phyloP scores from a whole-genome alignment of 257 asterid genomes.

The Ligustrum vulgare region DNA sequence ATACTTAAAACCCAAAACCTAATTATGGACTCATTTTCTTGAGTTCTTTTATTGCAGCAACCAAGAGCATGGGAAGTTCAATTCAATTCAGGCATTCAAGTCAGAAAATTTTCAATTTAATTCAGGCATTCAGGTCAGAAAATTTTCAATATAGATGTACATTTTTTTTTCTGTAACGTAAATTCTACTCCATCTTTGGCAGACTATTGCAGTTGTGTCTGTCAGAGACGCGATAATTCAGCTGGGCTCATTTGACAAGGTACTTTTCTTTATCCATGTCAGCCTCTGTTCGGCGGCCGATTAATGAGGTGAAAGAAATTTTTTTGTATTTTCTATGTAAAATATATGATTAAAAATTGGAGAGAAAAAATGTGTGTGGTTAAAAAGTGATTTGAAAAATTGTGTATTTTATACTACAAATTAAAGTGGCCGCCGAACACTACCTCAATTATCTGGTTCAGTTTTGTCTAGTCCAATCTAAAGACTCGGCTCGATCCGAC shows the following conservation, averaged over 20 bases:
- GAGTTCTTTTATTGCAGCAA: conserved; percentile 40
- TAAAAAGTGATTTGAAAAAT: too few relatives aligned
- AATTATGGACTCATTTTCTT: conserved; percentile 6
- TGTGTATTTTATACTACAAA: too few relatives aligned
- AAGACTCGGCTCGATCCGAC: too few relatives aligned
- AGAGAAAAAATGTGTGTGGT: too few relatives aligned
- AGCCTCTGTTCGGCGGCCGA: too few relatives aligned
- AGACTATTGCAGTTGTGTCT: conserved; percentile 75
- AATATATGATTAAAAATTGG: too few relatives aligned
- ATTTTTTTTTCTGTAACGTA: conserved; percentile 7
- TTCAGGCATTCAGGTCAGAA: conserved; percentile 78
- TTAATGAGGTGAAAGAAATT: too few relatives aligned
- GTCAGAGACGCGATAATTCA: conserved; percentile 80
- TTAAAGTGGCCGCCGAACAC: too few relatives aligned
- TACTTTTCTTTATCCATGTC: conserved; percentile 5
- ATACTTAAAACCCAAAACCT: not conserved
- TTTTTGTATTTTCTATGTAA: too few relatives aligned
- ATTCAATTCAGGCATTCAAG: conserved; percentile 88
- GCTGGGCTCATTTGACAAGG: conserved; percentile 82
- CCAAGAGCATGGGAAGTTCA: conserved; percentile 90
- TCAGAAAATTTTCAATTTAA: conserved; percentile 22
- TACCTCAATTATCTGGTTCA: too few relatives aligned
- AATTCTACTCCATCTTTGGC: conserved; percentile 26
- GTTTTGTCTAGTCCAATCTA: too few relatives aligned
- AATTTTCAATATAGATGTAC: not conserved